phyloP scores from a whole-genome alignment of 2,329 filamentous ascomycete species.

The Curvularia lunata region DNA sequence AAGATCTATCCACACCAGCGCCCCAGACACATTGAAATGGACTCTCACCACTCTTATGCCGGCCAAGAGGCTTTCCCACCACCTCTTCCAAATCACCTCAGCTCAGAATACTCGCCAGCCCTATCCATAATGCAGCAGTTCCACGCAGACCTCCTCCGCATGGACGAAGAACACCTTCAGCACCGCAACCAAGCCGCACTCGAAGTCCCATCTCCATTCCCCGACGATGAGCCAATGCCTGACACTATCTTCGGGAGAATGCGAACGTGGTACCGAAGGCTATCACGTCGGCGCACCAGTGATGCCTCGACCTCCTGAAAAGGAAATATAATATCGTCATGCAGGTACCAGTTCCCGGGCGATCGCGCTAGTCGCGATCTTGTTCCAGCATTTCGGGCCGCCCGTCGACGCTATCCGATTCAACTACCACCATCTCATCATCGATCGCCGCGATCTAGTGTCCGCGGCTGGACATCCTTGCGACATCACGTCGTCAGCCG shows the following conservation, averaged over 20 bases:
- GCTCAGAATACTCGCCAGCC: slow-evolving; percentile 10
- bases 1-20: neutral
- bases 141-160: slow-evolving; percentile 13
- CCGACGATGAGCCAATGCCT: slow-evolving; percentile 5
- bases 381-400: slow-evolving; percentile 48
- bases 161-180: slow-evolving; percentile 15
- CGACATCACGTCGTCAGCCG: neutral
- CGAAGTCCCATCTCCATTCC: slow-evolving; percentile 6
- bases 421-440: slow-evolving; percentile 56
- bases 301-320: slow-evolving; percentile 10
- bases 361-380: slow-evolving; percentile 11
- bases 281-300: slow-evolving; percentile 9
- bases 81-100: slow-evolving; percentile 9
- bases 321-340: slow-evolving; percentile 12
- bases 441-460: slow-evolving; percentile 56
- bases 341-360: slow-evolving; percentile 15
- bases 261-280: slow-evolving; percentile 13
- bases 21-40: neutral
- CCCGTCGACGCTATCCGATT: slow-evolving; percentile 57
- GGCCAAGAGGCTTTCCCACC: slow-evolving; percentile 15
- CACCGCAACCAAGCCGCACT: slow-evolving; percentile 2
- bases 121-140: slow-evolving; percentile 14
- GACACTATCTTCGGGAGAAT: slow-evolving; percentile 5
- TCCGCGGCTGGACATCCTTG: slow-evolving; percentile 38
- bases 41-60: slow-evolving; percentile 2